Base-by-base conservation (phyloP, 1,139 yeast genomes). In the Geotrichum citri-aurantii region DNA sequence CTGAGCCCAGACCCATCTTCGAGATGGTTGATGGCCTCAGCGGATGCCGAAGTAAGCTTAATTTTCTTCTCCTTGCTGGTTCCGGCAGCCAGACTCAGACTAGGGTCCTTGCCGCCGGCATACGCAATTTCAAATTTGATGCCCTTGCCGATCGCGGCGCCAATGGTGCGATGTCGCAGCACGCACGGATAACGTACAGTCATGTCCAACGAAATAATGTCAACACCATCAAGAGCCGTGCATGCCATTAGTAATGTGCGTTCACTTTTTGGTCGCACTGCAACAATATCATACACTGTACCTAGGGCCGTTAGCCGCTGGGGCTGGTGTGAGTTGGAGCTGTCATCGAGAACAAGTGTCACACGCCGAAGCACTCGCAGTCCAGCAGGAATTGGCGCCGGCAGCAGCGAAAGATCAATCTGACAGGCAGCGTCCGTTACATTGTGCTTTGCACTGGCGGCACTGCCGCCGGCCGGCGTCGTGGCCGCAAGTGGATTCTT, bases 71-170 rank as follows among this genome's bases (percentile, higher is more conserved):
- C 42, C 17, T 50, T 46, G 27, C 68, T 11, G 70, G 73, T 51
- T 79, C 79, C 4, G 79, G 73, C 6, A 80, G 77, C 6, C 33
- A 57, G 29, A 21, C 48, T 37, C 11, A 52, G 48, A 14, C 57
- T 52, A 12, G 61, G 59, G 40, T 56, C 61, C 26, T 40, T 47
- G 37, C 61, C 61, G 11, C 57, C 54, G 1, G 82, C 76, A 71
- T 93, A 93, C 58, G 84, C 79, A 14, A 93, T 79, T 70, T 93
- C 99, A 65, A 93, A 81, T 65, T 84, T 84, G 52, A 91, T 81
- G 1, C 99, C 99, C 60, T 87, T 81, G 21, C 86, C 86, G 19
- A 88, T 79, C 1, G 95, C 97, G 52, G 90, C 83, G 48, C 97
- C 88, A 10, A 91, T 79, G 0, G 90, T 84, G 67, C 91, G 89